Conservation (phyloP, 306 rosid genomes). For the Glycine latifolia region DNA sequence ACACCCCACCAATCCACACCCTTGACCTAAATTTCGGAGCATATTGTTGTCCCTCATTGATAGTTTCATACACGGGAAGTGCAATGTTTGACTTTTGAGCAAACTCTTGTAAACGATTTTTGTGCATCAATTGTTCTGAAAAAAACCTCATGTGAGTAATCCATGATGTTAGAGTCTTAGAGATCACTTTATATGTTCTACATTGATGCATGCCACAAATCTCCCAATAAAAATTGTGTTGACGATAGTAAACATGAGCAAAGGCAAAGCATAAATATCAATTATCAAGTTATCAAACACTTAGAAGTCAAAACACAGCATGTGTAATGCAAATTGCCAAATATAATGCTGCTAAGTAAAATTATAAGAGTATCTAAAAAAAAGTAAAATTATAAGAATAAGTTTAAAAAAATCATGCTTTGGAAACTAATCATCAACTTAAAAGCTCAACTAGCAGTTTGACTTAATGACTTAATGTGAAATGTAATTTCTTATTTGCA, state of each 20-base stretch:
- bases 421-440: background rate
- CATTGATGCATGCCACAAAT: background rate
- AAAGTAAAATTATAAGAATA: background rate
- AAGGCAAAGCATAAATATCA: background rate
- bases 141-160: background rate
- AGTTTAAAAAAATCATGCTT: background rate
- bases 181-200: background rate
- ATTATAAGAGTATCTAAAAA: background rate
- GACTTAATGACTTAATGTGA: background rate
- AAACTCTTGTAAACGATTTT: conserved; percentile 50
- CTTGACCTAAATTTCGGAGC: conserved; percentile 53
- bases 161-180: background rate
- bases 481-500: background rate
- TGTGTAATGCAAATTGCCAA: background rate
- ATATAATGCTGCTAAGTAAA: background rate
- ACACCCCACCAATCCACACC: conserved; percentile 52
- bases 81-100: conserved; percentile 45
- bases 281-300: background rate
- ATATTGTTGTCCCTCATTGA: conserved; percentile 50
- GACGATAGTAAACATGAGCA: background rate
- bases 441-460: background rate
- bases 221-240: background rate
- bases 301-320: background rate
- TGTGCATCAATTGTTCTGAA: conserved; percentile 42
- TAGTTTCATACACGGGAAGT: conserved; percentile 52